These are phyloP conservation scores for Teunomyces stri DNA, from an alignment of 805 yeast species.

Conservation along the genomic window DNA sequence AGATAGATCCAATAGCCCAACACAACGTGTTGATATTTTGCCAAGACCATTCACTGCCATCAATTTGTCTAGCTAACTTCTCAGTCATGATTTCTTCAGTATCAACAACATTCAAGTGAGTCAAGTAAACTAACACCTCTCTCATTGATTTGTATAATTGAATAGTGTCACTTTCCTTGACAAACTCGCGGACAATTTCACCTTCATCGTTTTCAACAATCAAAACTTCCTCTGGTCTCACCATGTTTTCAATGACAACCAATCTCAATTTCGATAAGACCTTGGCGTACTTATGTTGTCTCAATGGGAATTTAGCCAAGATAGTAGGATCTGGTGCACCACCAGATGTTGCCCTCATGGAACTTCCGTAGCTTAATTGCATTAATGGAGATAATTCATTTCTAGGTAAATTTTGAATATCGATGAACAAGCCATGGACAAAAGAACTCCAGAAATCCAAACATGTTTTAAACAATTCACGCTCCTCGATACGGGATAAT, in stretches of 20 bases:
- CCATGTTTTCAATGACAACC: slow-evolving; percentile 97
- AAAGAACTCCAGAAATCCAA: slow-evolving; percentile 91
- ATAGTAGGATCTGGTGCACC: slow-evolving; percentile 87
- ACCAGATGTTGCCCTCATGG: slow-evolving; percentile 46
- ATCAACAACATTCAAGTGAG: slow-evolving; percentile 92
- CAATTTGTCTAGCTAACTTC: slow-evolving; percentile 87
- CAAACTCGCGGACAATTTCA: slow-evolving; percentile 96
- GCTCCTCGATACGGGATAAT: slow-evolving; percentile 86
- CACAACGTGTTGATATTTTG: slow-evolving; percentile 94
- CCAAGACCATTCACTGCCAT: slow-evolving; percentile 99
- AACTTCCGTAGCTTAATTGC: slow-evolving; percentile 54
- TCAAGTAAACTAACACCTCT: slow-evolving; percentile 90
- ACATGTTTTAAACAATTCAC: slow-evolving; percentile 93
- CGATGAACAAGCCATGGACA: slow-evolving; percentile 79
- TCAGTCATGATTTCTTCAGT: slow-evolving; percentile 92
- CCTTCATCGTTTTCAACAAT: slow-evolving; percentile 98
- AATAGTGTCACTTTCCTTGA: slow-evolving; percentile 94
- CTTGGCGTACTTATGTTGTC: slow-evolving; percentile 80
- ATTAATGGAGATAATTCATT: slow-evolving; percentile 71
- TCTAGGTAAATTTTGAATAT: slow-evolving; percentile 77
- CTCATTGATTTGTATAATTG: slow-evolving; percentile 93
- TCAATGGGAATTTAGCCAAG: slow-evolving; percentile 73
- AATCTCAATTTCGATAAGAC: slow-evolving; percentile 79
- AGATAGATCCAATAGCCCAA: slow-evolving; percentile 99
- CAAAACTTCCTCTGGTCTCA: slow-evolving; percentile 95